Base-by-base conservation (phyloP, 2,329 filamentous ascomycete genomes). In the Aspergillus costaricaensis region DNA sequence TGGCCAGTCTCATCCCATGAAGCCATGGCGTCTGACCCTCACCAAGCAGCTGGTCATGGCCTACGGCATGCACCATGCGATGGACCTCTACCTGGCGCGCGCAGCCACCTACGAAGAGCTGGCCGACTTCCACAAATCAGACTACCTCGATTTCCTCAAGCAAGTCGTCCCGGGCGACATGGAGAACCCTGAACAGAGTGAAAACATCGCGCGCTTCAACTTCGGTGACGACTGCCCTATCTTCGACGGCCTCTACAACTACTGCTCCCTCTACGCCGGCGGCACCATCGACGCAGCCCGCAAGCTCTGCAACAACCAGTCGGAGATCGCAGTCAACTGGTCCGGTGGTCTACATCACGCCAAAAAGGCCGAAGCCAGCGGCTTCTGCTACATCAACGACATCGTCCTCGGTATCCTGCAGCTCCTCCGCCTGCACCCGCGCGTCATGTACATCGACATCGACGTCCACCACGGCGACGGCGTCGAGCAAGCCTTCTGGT, bases 311-410 rank as follows among this genome's bases (percentile, higher is more conserved):
- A 90, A 91, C 70, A 84, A 88, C 51, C 91, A 96, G 77, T 92
- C 92, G 30, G 91, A 98, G 72, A 97, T 99, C 72, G 95, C 95
- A 58, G 92, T 99, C 72, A 96, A 96, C 70, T 99, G 95, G 95
- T 95, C 92, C 17, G 95, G 95, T 38, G 95, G 95, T 10, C 85
- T 99, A 30, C 95, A 99, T 76, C 95, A 99, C 72, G 95, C 95
- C 49, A 97, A 98, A 77, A 95, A 94, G 74, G 87, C 89, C 56
- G 92, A 96, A 77, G 94, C 95, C 0, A 94, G 90, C 14, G 95
- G 95, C 0, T 99, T 99, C 77, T 99, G 95, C 80, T 99, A 99
- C 79, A 92, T 98, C 79, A 99, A 99, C 76, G 95, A 99, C 77
- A 98, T 98, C 70, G 95, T 98, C 60, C 85, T 99, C 50, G 92